These are phyloP conservation scores for Chytriomyces confervae DNA, from an alignment of 192 early-diverging fungal species.

Conservation along the genomic window DNA sequence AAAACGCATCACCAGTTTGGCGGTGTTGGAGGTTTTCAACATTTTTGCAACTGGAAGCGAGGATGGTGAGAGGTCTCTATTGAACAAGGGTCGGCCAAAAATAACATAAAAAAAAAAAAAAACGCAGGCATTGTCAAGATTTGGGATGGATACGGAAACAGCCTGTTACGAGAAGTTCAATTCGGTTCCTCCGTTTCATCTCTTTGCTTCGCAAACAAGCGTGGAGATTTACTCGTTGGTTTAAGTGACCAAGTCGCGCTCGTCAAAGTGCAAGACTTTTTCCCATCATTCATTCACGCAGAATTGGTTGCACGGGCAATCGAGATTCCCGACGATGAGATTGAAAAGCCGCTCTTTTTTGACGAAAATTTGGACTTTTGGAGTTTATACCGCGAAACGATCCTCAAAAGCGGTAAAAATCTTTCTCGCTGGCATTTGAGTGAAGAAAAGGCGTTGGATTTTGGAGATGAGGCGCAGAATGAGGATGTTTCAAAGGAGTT, in stretches of 20 bases:
- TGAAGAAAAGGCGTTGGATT: neutral
- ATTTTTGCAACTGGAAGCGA: constrained; percentile 49
- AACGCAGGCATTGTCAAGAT: constrained; percentile 47
- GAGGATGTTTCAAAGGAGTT: neutral
- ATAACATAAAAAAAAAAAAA: neutral
- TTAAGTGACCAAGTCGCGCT: constrained; percentile 51
- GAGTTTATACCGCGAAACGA: constrained; percentile 43
- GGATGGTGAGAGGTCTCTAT: constrained; percentile 38
- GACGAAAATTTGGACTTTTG: constrained; percentile 57
- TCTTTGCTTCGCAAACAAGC: constrained; percentile 49
- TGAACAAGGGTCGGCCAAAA: neutral
- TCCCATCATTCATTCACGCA: constrained; percentile 43
- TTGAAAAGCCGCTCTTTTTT: constrained; percentile 52
- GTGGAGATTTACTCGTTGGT: constrained; percentile 58
- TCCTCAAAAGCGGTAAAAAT: constrained; percentile 27
- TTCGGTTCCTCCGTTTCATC: constrained; percentile 46
- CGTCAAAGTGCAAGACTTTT: constrained; percentile 57
- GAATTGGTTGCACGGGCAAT: constrained; percentile 29
- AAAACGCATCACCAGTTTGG: constrained; percentile 39
- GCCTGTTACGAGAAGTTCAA: constrained; percentile 56
- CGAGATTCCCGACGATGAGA: constrained; percentile 43
- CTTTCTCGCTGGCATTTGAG: constrained; percentile 46
- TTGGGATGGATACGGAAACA: constrained; percentile 52
- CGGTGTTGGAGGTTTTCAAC: constrained; percentile 20
- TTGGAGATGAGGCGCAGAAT: constrained; percentile 11